Evolutionary conservation across 306 rosid species (phyloP).

Genomic region (Prunus mira): DNA sequence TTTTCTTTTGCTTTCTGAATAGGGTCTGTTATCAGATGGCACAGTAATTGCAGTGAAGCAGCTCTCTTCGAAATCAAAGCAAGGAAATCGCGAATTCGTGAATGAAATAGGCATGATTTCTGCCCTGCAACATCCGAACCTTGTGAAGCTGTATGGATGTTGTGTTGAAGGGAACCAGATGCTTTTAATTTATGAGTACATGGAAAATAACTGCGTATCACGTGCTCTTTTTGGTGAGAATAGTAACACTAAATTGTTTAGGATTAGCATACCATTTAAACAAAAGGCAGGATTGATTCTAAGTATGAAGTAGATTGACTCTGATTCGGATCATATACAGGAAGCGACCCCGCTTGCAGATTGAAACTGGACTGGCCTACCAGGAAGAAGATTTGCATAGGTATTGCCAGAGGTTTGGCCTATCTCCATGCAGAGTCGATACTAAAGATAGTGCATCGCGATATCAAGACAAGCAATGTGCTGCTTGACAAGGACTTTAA

Average conservation of each 20-base stretch:
- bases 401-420: constrained; percentile 85
- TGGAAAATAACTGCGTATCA: constrained; percentile 93
- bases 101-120: constrained; percentile 95
- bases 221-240: constrained; percentile 82
- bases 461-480: constrained; percentile 94
- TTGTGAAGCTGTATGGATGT: constrained; percentile 91
- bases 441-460: constrained; percentile 83
- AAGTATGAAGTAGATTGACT: constrained; percentile 2
- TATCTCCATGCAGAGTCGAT: constrained; percentile 89
- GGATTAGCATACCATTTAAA: not conserved
- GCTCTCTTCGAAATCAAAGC: constrained; percentile 88
- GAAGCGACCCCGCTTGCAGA: constrained; percentile 48
- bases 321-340: constrained; percentile 34
- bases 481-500: constrained; percentile 79
- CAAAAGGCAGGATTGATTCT: not conserved
- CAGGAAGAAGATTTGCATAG: constrained; percentile 84
- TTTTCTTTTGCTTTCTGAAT: constrained; percentile 21
- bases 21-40: constrained; percentile 87
- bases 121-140: constrained; percentile 90
- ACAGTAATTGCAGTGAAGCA: constrained; percentile 88
- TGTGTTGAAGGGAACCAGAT: constrained; percentile 90
- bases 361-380: constrained; percentile 69
- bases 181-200: constrained; percentile 74
- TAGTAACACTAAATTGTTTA: constrained; percentile 7
- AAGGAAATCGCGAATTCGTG: constrained; percentile 94